These are phyloP conservation scores for Cordia subcordata DNA, from an alignment of 257 asterid species.

Conservation along the genomic window DNA sequence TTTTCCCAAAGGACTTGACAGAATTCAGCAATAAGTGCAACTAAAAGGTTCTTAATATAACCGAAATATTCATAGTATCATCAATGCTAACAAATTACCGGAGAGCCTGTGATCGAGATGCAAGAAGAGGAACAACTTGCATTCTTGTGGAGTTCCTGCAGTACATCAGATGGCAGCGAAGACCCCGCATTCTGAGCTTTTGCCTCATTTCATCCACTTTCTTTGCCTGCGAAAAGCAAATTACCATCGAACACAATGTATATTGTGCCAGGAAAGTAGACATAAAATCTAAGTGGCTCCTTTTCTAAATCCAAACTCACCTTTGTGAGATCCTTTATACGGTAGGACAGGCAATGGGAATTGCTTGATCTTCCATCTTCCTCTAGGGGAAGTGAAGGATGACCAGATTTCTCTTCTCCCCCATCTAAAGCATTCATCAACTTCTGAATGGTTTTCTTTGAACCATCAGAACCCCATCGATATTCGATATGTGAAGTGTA, in stretches of 20 bases:
- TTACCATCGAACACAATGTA: slow-evolving; percentile 8
- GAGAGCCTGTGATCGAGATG: slow-evolving; percentile 77
- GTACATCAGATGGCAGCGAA: slow-evolving; percentile 54
- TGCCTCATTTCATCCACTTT: slow-evolving; percentile 56
- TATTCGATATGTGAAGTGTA: slow-evolving; percentile 63
- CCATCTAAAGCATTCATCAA: slow-evolving; percentile 30
- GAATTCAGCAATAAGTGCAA: not conserved
- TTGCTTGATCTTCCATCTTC: slow-evolving; percentile 62
- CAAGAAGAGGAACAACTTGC: slow-evolving; percentile 68
- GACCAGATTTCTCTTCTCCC: slow-evolving; percentile 38
- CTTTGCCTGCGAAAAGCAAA: slow-evolving; percentile 39
- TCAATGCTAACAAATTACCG: slow-evolving; percentile 27
- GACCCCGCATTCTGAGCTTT: slow-evolving; percentile 67
- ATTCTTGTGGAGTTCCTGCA: slow-evolving; percentile 51
- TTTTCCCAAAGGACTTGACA: not conserved
- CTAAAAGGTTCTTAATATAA: not conserved
- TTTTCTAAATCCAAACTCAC: slow-evolving; percentile 18
- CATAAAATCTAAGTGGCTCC: too few species aligned
- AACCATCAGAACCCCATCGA: slow-evolving; percentile 75
- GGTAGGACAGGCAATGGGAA: slow-evolving; percentile 65
- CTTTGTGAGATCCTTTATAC: slow-evolving; percentile 59
- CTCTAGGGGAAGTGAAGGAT: slow-evolving; percentile 40
- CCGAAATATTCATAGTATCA: not conserved
- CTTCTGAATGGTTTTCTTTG: slow-evolving; percentile 53
- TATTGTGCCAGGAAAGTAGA: slow-evolving; percentile 9